Evolutionary conservation across 495 filamentous ascomycete species (phyloP), one percentile per base, ranked within the genome.

Genomic region (Trichoderma reesei): DNA sequence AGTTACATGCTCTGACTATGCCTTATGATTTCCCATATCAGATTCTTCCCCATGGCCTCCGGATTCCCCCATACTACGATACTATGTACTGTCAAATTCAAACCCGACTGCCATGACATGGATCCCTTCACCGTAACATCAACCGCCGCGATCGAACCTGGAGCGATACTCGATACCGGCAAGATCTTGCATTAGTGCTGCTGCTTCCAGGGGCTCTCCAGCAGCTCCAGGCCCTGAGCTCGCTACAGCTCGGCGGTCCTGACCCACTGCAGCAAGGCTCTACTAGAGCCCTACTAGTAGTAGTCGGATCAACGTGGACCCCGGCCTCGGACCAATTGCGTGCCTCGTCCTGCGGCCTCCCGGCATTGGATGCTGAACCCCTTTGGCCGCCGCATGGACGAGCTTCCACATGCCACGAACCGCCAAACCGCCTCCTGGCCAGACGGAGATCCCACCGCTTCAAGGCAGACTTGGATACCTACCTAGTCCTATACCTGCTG

Each of bases 241-340:
- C 42, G 42, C 42, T 46, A 18, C 42, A 39, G 38, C 11, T 39
- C 38, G 11, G 38, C 11, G 16, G n/a, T 0, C 0, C 44, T 20
- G 18, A 16, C 44, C 44, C 44, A 20, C 44, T 48, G 44, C 16
- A 48, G 44, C 44, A 16, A 39, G 38, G 38, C 38, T 11, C 6
- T 39, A 48, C 14, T 4, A 3, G 20, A 20, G 9, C 44, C 18
- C 20, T n/a, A 20, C 16, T 18, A 18, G 16, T 8, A 20, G 26
- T 1, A 26, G 26, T 26, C 26, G 26, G 26, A 26, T 26, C 26
- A 26, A 26, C 26, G 26, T 26, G 26, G 26, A 26, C 5, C 44
- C 16, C 34, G 51, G 26, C 51, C 34, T 34, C 51, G 26, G 51
- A 56, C 51, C 51, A 56, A 56, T 56, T 31, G 51, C 51, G 51